Percentiles rank a stretch among this genome's conserved stretches.
phyloP scores from a whole-genome alignment of 345 rosid species.

The Lepidium didymum region DNA sequence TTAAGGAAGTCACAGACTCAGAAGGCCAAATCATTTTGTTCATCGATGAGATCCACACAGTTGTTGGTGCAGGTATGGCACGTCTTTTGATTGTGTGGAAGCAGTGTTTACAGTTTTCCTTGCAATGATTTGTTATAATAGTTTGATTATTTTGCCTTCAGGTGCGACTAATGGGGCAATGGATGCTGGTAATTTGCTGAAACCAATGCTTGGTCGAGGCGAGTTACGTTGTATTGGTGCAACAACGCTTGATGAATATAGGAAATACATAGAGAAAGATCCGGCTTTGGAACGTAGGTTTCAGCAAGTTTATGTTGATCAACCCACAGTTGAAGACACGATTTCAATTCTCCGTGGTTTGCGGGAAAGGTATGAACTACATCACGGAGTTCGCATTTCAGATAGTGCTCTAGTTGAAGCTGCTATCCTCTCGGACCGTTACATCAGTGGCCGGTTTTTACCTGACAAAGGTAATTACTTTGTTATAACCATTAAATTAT shows the following conservation, averaged over 20 bases:
- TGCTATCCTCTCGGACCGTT: slow-evolving; percentile 92
- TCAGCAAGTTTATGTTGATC: slow-evolving; percentile 97
- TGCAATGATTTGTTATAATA: not conserved
- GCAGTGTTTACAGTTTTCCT: not conserved
- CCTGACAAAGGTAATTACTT: slow-evolving; percentile 85
- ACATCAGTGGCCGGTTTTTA: slow-evolving; percentile 93
- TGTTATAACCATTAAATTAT: not conserved
- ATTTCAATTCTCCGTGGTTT: slow-evolving; percentile 89
- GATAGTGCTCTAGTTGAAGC: slow-evolving; percentile 98
- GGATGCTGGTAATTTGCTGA: slow-evolving; percentile 98
- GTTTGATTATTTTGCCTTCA: slow-evolving; percentile 26
- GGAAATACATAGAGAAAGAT: slow-evolving; percentile 97
- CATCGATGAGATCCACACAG: slow-evolving; percentile 98
- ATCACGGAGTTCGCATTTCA: slow-evolving; percentile 97
- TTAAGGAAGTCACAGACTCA: slow-evolving; percentile 91
- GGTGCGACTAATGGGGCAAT: slow-evolving; percentile 99
- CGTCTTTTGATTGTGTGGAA: not conserved
- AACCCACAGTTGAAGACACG: slow-evolving; percentile 89
- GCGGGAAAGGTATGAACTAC: slow-evolving; percentile 97
- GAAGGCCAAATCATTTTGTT: slow-evolving; percentile 90
- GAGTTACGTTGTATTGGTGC: slow-evolving; percentile 97
- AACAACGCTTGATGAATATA: slow-evolving; percentile 91
- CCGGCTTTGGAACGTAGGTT: slow-evolving; percentile 99
- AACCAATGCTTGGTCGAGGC: slow-evolving; percentile 99
- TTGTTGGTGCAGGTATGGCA: slow-evolving; percentile 89